Evolutionary conservation across 768 basidiomycete genomes (phyloP).

Genomic region (Calocera viscosa): DNA sequence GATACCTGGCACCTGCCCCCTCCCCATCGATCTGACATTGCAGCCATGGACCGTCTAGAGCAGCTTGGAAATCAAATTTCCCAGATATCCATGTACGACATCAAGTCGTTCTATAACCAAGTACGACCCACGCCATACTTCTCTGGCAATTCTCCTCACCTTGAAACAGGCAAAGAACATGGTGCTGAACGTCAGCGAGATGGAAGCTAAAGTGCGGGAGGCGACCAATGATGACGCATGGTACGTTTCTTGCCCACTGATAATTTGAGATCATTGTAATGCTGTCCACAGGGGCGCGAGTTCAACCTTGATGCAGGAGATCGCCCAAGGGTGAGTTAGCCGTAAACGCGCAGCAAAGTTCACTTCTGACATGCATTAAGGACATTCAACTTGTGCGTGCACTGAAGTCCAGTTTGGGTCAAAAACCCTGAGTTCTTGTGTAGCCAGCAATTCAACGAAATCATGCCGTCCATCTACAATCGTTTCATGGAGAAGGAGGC

Average conservation of each 20-base stretch:
- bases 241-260: conserved; percentile 35
- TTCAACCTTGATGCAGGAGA: conserved; percentile 96
- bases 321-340: conserved; percentile 75
- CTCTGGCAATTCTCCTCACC: neutral
- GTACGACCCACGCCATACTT: conserved; percentile 28
- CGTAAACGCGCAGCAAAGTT: neutral
- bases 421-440: neutral
- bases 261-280: neutral
- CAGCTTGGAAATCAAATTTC: conserved; percentile 62
- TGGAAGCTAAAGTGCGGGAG: conserved; percentile 91
- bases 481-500: conserved; percentile 99
- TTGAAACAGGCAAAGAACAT: conserved; percentile 74
- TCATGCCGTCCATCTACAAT: conserved; percentile 93
- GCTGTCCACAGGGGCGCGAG: conserved; percentile 69
- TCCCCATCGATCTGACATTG: neutral
- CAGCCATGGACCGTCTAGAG: conserved; percentile 66
- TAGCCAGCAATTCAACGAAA: conserved; percentile 97
- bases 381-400: neutral
- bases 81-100: conserved; percentile 79
- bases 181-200: conserved; percentile 91
- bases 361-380: neutral
- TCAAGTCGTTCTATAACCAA: conserved; percentile 92
- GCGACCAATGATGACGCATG: conserved; percentile 98
- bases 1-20: neutral
- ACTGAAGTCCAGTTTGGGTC: neutral